phyloP scores from a whole-genome alignment of 805 yeast genomes.

The Kodamaea hsintzibuensis region DNA sequence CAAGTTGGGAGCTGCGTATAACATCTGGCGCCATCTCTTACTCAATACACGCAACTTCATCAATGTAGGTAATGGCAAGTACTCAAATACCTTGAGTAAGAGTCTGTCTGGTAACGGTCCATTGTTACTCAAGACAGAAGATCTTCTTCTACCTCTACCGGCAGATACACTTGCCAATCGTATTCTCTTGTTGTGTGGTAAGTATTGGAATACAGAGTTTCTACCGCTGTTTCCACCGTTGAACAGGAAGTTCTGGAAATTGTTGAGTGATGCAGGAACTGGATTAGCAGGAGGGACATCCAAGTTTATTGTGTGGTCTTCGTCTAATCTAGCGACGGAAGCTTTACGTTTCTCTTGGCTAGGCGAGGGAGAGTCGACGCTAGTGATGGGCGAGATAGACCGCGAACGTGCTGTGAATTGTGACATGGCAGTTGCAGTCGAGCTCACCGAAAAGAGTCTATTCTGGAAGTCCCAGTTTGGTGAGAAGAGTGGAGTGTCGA shows the following conservation, averaged over 20 bases:
- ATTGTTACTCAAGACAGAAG: constrained; percentile 53
- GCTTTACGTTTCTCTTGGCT: constrained; percentile 18
- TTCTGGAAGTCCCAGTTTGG: constrained; percentile 21
- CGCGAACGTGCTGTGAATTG: constrained; percentile 13
- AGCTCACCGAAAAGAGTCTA: not conserved
- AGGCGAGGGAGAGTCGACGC: constrained; percentile 10
- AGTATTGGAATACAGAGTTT: constrained; percentile 47
- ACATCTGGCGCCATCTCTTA: constrained; percentile 66
- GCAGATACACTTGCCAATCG: constrained; percentile 47
- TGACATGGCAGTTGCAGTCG: constrained; percentile 1
- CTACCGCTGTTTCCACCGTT: constrained; percentile 13
- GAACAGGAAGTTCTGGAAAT: constrained; percentile 29
- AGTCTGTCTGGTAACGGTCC: constrained; percentile 65
- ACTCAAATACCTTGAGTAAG: constrained; percentile 52
- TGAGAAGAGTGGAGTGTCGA: constrained; percentile 15
- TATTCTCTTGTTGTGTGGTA: constrained; percentile 55
- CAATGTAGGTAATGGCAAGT: constrained; percentile 55
- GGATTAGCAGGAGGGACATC: constrained; percentile 44
- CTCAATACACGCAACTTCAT: constrained; percentile 62
- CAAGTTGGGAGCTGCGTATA: constrained; percentile 56
- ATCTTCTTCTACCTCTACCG: constrained; percentile 45
- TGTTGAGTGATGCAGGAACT: constrained; percentile 30
- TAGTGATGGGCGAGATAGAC: constrained; percentile 13
- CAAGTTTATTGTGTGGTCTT: constrained; percentile 18
- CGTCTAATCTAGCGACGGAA: constrained; percentile 11